phyloP scores from a whole-genome alignment of 108 stramenopile genomes.

The Discostella pseudostelligera region DNA sequence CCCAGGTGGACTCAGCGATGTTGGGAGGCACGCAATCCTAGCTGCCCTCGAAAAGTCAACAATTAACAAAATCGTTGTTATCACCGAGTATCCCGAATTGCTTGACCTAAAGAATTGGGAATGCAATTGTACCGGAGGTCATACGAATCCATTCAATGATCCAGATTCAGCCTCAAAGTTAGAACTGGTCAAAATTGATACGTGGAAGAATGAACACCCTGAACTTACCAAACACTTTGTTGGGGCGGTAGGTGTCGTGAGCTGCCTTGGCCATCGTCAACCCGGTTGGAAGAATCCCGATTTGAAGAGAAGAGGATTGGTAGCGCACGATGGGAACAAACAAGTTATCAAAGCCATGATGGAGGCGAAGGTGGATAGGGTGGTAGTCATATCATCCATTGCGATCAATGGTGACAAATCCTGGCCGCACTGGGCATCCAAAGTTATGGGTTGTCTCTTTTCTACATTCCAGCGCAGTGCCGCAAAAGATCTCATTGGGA shows the following conservation, averaged over 20 bases:
- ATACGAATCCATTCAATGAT: slow-evolving; percentile 39
- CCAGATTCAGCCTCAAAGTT: slow-evolving; percentile 14
- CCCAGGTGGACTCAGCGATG: slow-evolving; percentile 57
- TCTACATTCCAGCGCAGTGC: slow-evolving; percentile 39
- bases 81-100: slow-evolving; percentile 51
- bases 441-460: slow-evolving; percentile 49
- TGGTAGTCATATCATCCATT: slow-evolving; percentile 56
- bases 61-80: slow-evolving; percentile 52
- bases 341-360: slow-evolving; percentile 67
- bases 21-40: slow-evolving; percentile 65
- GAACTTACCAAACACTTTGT: slow-evolving; percentile 35
- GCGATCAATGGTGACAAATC: slow-evolving; percentile 53
- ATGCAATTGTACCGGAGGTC: slow-evolving; percentile 55
- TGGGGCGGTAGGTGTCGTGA: slow-evolving; percentile 61
- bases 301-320: slow-evolving; percentile 22
- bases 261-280: slow-evolving; percentile 77
- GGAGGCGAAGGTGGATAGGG: slow-evolving; percentile 39
- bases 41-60: slow-evolving; percentile 53
- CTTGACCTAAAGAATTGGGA: slow-evolving; percentile 67
- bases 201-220: slow-evolving; percentile 30
- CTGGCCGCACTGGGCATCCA: slow-evolving; percentile 56
- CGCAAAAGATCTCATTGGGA: slow-evolving; percentile 54
- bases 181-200: slow-evolving; percentile 33
- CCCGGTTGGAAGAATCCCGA: slow-evolving; percentile 44
- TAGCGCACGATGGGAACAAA: slow-evolving; percentile 52